phyloP scores from a whole-genome alignment of 345 rosid genomes.

The Anacardium occidentale region DNA sequence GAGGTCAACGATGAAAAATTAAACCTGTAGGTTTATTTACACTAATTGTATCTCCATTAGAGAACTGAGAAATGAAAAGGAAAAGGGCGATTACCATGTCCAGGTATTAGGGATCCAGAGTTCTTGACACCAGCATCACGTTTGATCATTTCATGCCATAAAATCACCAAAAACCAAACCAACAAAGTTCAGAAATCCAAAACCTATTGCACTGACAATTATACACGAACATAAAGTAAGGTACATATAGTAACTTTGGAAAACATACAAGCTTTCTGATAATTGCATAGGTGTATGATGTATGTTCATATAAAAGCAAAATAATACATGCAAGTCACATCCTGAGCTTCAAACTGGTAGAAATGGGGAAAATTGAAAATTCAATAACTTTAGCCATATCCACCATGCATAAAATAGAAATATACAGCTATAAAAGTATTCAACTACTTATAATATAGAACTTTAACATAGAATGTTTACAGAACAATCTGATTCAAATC shows the following conservation, averaged over 20 bases:
- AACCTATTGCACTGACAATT: conserved; percentile 66
- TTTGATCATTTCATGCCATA: conserved; percentile 91
- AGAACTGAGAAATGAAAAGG: not conserved
- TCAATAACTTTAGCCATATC: not conserved
- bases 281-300: not conserved
- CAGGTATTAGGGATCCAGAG: conserved; percentile 94
- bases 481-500: not conserved
- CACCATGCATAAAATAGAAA: not conserved
- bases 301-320: conserved; percentile 1
- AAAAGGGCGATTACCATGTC: conserved; percentile 57
- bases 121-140: conserved; percentile 98
- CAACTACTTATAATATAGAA: not conserved
- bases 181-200: conserved; percentile 79
- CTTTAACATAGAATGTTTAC: not conserved
- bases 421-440: not conserved
- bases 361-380: not conserved
- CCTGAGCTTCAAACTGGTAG: not conserved
- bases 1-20: too few species aligned
- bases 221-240: conserved; percentile 19
- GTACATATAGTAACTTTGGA: not conserved
- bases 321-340: not conserved
- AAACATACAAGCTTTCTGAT: not conserved
- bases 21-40: too few species aligned
- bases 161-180: conserved; percentile 96
- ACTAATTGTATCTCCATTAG: not conserved